These are phyloP conservation scores for Fraxinus paxiana DNA, from an alignment of 305 asterid genomes.

Conservation along the genomic window DNA sequence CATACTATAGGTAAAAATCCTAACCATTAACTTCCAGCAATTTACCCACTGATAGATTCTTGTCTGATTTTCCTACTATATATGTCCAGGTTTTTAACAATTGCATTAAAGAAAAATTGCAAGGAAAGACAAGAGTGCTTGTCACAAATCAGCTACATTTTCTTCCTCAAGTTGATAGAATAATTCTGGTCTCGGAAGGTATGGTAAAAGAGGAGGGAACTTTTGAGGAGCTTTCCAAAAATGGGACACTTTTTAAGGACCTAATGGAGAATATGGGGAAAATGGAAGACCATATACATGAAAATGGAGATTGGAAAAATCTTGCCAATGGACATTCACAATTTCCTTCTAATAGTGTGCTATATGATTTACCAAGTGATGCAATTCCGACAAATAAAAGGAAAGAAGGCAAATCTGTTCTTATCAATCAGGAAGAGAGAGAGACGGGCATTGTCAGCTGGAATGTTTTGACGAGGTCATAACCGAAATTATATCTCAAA, in stretches of 20 bases:
- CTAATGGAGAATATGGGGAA: conserved; percentile 94
- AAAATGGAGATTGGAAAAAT: conserved; percentile 38
- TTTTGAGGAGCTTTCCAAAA: conserved; percentile 76
- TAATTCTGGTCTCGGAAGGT: conserved; percentile 71
- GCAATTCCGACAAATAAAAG: conserved; percentile 31
- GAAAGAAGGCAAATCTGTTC: conserved; percentile 71
- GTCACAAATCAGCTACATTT: conserved; percentile 88
- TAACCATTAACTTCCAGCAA: not conserved
- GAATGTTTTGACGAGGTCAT: conserved; percentile 71
- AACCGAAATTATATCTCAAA: not conserved
- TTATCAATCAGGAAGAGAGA: conserved; percentile 88
- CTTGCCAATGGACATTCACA: conserved; percentile 30
- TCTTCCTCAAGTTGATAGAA: conserved; percentile 81
- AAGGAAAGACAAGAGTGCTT: conserved; percentile 82
- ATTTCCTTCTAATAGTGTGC: conserved; percentile 27
- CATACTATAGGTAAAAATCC: not conserved
- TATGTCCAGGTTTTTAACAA: conserved; percentile 63
- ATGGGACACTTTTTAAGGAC: conserved; percentile 67
- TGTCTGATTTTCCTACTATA: conserved; percentile 21
- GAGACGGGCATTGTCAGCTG: conserved; percentile 92
- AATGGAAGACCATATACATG: conserved; percentile 59
- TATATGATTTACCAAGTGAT: conserved; percentile 40
- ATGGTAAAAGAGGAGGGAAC: conserved; percentile 92
- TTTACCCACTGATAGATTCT: conserved; percentile 1
- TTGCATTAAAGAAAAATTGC: conserved; percentile 69